Percentiles rank a stretch among this genome's conserved stretches.
phyloP scores from a whole-genome alignment of 2,329 filamentous ascomycete genomes.

The Rachicladosporium sp. region DNA sequence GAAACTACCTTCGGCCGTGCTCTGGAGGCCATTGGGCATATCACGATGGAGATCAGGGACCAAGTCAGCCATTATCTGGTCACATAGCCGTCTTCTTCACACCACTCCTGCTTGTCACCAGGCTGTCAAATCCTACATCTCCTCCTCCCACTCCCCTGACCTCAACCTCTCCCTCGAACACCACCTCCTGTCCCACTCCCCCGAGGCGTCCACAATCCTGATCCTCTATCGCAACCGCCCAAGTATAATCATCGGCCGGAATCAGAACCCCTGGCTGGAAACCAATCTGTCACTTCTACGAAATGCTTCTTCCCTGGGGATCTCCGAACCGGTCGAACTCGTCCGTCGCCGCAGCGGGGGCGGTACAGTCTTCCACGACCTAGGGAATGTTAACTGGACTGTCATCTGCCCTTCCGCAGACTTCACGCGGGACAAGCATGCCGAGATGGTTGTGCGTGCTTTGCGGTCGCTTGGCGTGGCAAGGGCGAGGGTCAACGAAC shows the following conservation, averaged over 20 bases:
- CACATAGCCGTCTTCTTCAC: constrained; percentile 8
- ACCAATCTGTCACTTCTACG: constrained; percentile 58
- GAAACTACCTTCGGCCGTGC: too few relatives aligned
- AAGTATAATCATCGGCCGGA: constrained; percentile 82
- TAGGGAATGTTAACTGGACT: constrained; percentile 87
- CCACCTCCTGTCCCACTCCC: constrained; percentile 64
- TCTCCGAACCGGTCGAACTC: constrained; percentile 41
- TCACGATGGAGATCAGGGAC: too few relatives aligned
- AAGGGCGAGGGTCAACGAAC: constrained; percentile 64
- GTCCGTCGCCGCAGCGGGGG: constrained; percentile 80
- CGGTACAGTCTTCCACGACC: constrained; percentile 87
- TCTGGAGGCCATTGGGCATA: too few relatives aligned
- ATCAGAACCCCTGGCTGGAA: constrained; percentile 97
- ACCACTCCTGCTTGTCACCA: constrained; percentile 7
- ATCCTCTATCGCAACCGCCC: constrained; percentile 83
- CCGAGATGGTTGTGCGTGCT: constrained; percentile 84
- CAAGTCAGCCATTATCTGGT: constrained; percentile 13
- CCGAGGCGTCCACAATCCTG: constrained; percentile 62
- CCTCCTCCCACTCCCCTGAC: constrained; percentile 56
- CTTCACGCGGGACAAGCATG: constrained; percentile 79
- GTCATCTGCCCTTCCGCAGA: constrained; percentile 66
- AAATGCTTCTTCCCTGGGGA: constrained; percentile 3
- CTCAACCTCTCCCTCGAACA: constrained; percentile 93
- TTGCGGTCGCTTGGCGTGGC: constrained; percentile 48
- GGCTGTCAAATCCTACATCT: constrained; percentile 34